A percentile compares a stretch with the other conserved stretches of the same genome.
phyloP scores from a whole-genome alignment of 768 basidiomycete species.

The Podaxis rugospora region DNA sequence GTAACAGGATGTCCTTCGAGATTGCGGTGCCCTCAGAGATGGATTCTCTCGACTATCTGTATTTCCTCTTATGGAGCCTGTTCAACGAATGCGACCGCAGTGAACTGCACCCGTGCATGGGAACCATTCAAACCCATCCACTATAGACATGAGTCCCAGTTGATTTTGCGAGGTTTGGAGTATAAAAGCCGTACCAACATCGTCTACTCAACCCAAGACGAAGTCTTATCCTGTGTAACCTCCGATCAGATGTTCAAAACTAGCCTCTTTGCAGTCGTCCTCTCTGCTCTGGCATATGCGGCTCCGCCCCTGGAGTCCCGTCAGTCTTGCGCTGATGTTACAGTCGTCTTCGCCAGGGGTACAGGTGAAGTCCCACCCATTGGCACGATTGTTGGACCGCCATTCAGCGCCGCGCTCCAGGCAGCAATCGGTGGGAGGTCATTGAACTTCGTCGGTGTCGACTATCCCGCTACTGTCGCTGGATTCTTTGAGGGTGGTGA shows the following conservation, averaged over 20 bases:
- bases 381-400: constrained; percentile 33
- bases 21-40: no score
- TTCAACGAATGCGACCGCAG: not conserved
- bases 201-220: not conserved
- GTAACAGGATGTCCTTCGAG: no score
- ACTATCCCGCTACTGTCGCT: constrained; percentile 30
- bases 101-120: constrained; percentile 7
- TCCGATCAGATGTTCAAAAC: constrained; percentile 14
- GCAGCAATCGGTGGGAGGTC: constrained; percentile 23
- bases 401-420: constrained; percentile 26
- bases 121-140: not conserved
- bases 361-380: constrained; percentile 29
- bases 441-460: constrained; percentile 31
- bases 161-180: not conserved
- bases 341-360: constrained; percentile 34
- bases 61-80: not conserved
- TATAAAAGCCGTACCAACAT: not conserved
- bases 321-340: constrained; percentile 26
- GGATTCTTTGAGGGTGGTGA: constrained; percentile 36
- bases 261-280: constrained; percentile 14
- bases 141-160: not conserved
- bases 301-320: constrained; percentile 12
- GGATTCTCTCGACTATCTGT: not conserved
- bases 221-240: not conserved
- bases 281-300: constrained; percentile 20